Base-by-base conservation (phyloP, 352 stramenopile species). In the Achlya hypogyna region DNA sequence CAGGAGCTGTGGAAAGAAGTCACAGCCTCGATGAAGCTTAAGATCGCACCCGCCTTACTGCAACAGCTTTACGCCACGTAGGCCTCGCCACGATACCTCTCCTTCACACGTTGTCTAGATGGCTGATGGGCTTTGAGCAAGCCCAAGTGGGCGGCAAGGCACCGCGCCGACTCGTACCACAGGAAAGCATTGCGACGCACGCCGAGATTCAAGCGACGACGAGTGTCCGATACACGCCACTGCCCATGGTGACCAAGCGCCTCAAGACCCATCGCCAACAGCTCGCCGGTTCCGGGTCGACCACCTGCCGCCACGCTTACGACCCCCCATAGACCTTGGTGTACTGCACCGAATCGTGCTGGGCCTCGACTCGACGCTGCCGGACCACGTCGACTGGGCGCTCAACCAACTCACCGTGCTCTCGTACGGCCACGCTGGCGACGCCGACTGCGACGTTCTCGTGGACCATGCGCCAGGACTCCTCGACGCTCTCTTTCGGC, bases 121-220 rank as follows among this genome's bases (percentile, higher is more conserved):
- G 71, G 52, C 35, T 91, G 43, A 70, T 76, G 22, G 69, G 81
- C 16, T 93, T 93, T 65, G 84, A 93, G 54, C 75, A 83, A 67
- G 89, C 91, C 63, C 82, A 93, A 71, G 71, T 93, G 25, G 88
- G 87, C 60, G 82, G 82, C 51, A 86, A 85, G 63, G 71, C 74
- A 53, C 51, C 20, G 58, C 27, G 29, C 40, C 31, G 1, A 52
- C 71, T 14, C 70, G 74, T 20, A 70, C 71, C 0, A 65, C 65
- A 1, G 2, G 81, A 83, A 38, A 74, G 72, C 2, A 76, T 90
- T 25, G 84, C 84, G 40, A 87, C 79, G 2, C 69, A 77, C 14
- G 73, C 73, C 28, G 84, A 93, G 51, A 75, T 93, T 0, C 75
- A 86, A 52, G 79, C 88, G 45, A 81, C 81, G 42, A 78, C 86